Base-by-base conservation (phyloP, 208 protist genomes). In the Wallacemonas rigidus region DNA sequence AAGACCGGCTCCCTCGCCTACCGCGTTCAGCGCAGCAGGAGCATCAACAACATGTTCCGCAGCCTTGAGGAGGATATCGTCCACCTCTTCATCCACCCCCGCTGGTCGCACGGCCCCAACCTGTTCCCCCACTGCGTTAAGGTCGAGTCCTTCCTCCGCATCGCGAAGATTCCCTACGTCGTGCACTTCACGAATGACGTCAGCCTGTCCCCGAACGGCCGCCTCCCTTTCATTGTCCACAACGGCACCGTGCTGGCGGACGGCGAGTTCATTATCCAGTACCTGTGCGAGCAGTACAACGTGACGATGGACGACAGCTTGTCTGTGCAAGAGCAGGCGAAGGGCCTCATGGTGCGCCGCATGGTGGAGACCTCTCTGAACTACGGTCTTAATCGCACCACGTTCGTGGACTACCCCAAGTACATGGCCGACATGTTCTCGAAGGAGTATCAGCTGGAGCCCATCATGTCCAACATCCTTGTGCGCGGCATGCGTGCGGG, bases 61-160 rank as follows among this genome's bases (percentile, higher is more conserved):
- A 57, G 50, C 50, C 75, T 89, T 0, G 83, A 93, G 75, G 72
- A 77, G 53, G 81, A 82, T 58, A 72, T 87, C 17, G 81, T 93
- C 17, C 88, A 93, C 61, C 76, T 93, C 36, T 93, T 89, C 64
- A 67, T 90, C 26, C 79, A 85, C 75, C 85, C 71, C 9, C 88
- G 88, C 78, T 90, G 85, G 85, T 88, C 83, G 47, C 85, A 86
- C 74, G 88, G 88, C 7, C 85, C 85, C 26, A 90, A 90, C 68
- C 85, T 83, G 48, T 93, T 89, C 50, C 74, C 85, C 3, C 81
- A 81, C 43, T 93, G 88, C 65, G 69, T 90, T 5, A 88, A 87
- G 71, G 69, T 93, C 26, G 88, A 93, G 72, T 83, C 85, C 57
- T 90, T 90, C 63, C 75, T 93, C 56, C 85, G 88, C 36, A 71